These are phyloP conservation scores for Fusarium sp. DNA, from an alignment of 2,329 filamentous ascomycete species.

Conservation along the genomic window DNA sequence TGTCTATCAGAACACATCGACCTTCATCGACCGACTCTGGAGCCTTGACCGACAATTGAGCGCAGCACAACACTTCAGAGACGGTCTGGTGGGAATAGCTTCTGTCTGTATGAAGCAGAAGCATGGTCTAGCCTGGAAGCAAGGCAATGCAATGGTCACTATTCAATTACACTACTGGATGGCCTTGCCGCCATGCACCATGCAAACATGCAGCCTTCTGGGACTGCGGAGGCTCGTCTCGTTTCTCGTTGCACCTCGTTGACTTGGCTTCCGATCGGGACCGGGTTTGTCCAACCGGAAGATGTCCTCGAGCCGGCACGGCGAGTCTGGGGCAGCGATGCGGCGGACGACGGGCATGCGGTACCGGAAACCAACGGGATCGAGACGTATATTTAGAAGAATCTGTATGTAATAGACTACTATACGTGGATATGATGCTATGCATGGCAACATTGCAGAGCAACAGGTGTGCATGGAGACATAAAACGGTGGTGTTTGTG, in stretches of 20 bases:
- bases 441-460: slow-evolving; percentile 16
- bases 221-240: slow-evolving; percentile 36
- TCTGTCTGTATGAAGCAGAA: slow-evolving; percentile 16
- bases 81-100: slow-evolving; percentile 8
- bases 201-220: slow-evolving; percentile 38
- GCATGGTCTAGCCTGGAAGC: slow-evolving; percentile 25
- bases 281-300: slow-evolving; percentile 45
- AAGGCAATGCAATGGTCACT: background rate
- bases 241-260: slow-evolving; percentile 26
- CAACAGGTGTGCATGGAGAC: slow-evolving; percentile 16
- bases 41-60: slow-evolving; percentile 40
- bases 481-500: slow-evolving; percentile 2
- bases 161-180: slow-evolving; percentile 8
- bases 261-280: slow-evolving; percentile 39
- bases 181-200: slow-evolving; percentile 13
- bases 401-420: slow-evolving; percentile 24
- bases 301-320: slow-evolving; percentile 38
- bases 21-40: slow-evolving; percentile 35
- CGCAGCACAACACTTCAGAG: background rate
- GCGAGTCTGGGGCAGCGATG: slow-evolving; percentile 32
- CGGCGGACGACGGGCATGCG: slow-evolving; percentile 36
- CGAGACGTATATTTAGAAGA: background rate
- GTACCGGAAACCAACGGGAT: slow-evolving; percentile 46
- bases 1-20: slow-evolving; percentile 40
- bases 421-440: background rate